Evolutionary conservation across 139 green algal genomes (phyloP), one percentile per base, ranked within the genome.

Genomic region (Mesostigma viride): DNA sequence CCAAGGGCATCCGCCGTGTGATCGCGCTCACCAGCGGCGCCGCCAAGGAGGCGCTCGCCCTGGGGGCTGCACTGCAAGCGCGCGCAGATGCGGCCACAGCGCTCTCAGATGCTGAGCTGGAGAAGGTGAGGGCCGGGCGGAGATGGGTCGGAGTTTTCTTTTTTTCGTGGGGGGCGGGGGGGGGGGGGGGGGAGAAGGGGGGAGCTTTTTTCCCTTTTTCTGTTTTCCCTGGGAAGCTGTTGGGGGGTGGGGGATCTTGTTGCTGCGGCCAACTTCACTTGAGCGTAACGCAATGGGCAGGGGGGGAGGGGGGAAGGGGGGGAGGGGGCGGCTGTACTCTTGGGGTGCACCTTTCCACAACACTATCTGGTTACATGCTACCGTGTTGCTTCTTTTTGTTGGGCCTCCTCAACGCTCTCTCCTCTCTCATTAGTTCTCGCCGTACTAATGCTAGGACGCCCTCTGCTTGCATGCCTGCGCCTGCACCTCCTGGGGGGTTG

Each of bases 1-100:
- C 92, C 68, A 98, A 98, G 87, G 88, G 88, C 36, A 68, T 93
- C 31, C 81, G 91, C 30, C 85, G 93, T 40, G 87, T 99, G 31
- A 79, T 95, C 26, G 91, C 85, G 1, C 70, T 95, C 22, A 99
- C 93, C 3, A 78, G 74, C 6, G 36, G 71, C 1, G 85, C 88
- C 36, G 92, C 91, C 2, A 67, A 65, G 22, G 68, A 64, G 26
- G 91, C 91, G 33, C 83, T 91, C 20, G 73, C 65, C 5, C 69
- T 79, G 53, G 89, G 76, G 0, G 81, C 86, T 26, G 33, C 65
- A n/a, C 79, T 96, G 65, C 57, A 56, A n/a, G 44, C 58, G 8
- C 46, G 75, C 53, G 64, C 92, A 48, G 75, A 65, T 17, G 76
- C 69, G 11, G 77, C 78, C 0, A 58, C 65, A 22, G 72, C 64